Evolutionary conservation across 495 filamentous ascomycete genomes (phyloP), one percentile per base, ranked within the genome.

Genomic region (Trichoderma virens): DNA sequence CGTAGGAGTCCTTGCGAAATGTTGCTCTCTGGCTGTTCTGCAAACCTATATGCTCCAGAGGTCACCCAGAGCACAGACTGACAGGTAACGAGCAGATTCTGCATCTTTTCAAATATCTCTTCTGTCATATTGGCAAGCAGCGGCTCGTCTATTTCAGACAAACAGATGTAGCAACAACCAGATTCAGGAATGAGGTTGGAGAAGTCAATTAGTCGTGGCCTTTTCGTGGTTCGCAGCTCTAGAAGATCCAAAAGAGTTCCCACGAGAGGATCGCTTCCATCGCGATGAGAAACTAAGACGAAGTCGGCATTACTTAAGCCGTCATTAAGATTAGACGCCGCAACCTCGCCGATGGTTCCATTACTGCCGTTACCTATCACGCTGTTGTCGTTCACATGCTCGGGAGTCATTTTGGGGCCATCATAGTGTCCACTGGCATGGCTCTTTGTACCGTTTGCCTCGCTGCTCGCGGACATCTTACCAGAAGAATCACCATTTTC

Each of bases 1-100:
- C 83, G 71, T 59, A 78, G 78, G 11, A 84, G 65, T 51, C 83
- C 83, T 14, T 77, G 71, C n/a, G 81, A 71, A 78, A 85, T 83
- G 66, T 82, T 80, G 31, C 75, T 71, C 32, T 83, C 75, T 18
- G 83, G 82, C 27, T 71, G 74, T 1, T 74, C 70, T 3, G 71
- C 72, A 56, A 75, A 73, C 7, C 70, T 68, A 62, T 78, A 77
- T 0, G 77, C 79, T 20, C 79, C 78, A 9, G 75, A 73, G 60
- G 81, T 80, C 27, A 82, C 76, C 83, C 83, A 86, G 13, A 86
- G 67, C 0, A 78, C 70, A 14, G 77, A 75, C 30, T 74, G 67
- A 11, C 75, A 74, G 0, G 70, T 71, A 0, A 77, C 73, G 60
- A 76, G 47, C n/a, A 74, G 66, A 51, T 70, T 75, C 41, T 79